A percentile compares a stretch with the other conserved stretches of the same genome.
Conservation (phyloP, 129 eudicot genomes). For the Flaveria brownii region DNA sequence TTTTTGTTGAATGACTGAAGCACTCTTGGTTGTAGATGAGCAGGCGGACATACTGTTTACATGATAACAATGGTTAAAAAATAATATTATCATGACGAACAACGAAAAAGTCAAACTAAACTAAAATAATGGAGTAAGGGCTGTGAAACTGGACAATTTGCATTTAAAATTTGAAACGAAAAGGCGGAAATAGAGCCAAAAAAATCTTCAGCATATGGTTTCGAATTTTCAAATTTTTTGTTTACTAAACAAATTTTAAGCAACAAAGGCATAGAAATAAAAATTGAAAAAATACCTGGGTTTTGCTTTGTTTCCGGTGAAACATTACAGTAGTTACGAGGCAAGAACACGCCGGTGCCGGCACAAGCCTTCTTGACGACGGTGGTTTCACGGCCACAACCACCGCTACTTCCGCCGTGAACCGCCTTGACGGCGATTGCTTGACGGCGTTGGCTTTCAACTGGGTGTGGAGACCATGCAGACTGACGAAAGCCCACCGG, state of each 20-base stretch:
- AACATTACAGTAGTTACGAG: conserved; percentile 39
- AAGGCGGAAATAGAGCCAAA: conserved; percentile 17
- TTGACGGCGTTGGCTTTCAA: conserved; percentile 27
- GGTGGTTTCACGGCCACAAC: conserved; percentile 16
- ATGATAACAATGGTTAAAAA: neutral
- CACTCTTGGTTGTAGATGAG: conserved; percentile 32
- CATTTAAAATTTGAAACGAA: neutral
- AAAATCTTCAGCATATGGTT: neutral
- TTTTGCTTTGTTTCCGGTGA: conserved; percentile 45
- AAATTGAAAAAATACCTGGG: conserved; percentile 29
- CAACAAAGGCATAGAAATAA: neutral
- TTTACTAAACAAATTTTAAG: neutral
- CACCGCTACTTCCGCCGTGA: conserved; percentile 23
- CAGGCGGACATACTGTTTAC: conserved; percentile 43
- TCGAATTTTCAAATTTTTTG: neutral
- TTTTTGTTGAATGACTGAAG: conserved; percentile 33
- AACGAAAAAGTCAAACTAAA: conserved; percentile 20
- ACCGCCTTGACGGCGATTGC: conserved; percentile 12
- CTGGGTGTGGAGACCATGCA: conserved; percentile 44
- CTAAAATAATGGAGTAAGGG: neutral
- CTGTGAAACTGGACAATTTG: conserved; percentile 20
- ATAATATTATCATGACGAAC: neutral
- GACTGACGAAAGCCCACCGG: conserved; percentile 32
- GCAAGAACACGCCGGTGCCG: conserved; percentile 88
- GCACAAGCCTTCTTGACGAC: conserved; percentile 47